Base-by-base conservation (phyloP, 495 filamentous ascomycete species). In the Xylaria intraflava region DNA sequence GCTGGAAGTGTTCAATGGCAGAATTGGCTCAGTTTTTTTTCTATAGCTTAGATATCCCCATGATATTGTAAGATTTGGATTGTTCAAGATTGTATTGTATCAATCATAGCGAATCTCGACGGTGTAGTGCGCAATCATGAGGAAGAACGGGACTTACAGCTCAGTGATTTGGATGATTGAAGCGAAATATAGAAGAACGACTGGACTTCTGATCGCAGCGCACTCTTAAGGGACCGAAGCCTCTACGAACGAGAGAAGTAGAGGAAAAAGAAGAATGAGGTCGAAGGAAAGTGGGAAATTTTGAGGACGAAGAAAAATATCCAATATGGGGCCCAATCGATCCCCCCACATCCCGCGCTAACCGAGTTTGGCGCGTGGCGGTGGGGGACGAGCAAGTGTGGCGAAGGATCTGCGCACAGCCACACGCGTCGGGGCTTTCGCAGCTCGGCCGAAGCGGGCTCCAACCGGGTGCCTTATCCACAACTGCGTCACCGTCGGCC, bases 31-130 rank as follows among this genome's bases (percentile, higher is more conserved):
- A 87, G 35, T 6, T 83, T 68, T 77, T 82, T 83, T 84, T 76
- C 83, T 80, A 76, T 83, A 77, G 62, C 67, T 65, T 66, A 59
- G 65, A 60, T 65, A 71, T 88, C 85, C 83, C 78, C 85, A 87
- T 72, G 76, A 73, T 57, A 70, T 67, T 81, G 72, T 90, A 83
- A 83, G 86, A 83, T 67, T 87, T 89, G 84, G 86, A 89, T 88
- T 89, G 83, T 88, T 88, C 83, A 69, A 68, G 58, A 40, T 53
- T 46, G 66, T 67, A 78, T 60, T 68, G 67, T 43, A 38, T 53
- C 76, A 72, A 71, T 79, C 75, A 84, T 72, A 73, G 79, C 76
- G 75, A 72, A 41, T 59, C 62, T 62, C 46, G 57, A 51, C 49
- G 22, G 50, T 47, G 52, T 23, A 27, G n/a, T n/a, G 20, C 43